phyloP scores from a whole-genome alignment of 257 asterid species.

The Haberlea rhodopensis region DNA sequence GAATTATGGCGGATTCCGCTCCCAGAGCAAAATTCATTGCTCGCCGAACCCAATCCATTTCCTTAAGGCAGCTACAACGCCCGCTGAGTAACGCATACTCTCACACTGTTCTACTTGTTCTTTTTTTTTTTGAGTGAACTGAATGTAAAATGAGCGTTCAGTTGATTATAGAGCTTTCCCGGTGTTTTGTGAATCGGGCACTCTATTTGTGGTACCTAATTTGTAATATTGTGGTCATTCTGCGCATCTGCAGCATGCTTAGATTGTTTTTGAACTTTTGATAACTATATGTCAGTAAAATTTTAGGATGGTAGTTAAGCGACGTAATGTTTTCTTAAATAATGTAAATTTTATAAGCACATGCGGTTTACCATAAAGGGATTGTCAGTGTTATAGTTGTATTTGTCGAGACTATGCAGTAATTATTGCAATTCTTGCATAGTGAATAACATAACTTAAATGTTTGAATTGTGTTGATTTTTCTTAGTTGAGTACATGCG shows the following conservation, averaged over 20 bases:
- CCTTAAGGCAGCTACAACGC: constrained; percentile 72
- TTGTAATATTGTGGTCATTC: not conserved
- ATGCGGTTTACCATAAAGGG: no score
- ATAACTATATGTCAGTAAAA: no score
- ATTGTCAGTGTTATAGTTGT: no score
- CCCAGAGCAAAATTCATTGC: constrained; percentile 76
- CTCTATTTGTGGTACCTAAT: not conserved
- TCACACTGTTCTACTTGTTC: no score
- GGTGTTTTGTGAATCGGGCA: not conserved
- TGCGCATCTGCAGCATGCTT: not conserved
- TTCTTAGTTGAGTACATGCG: constrained; percentile 83
- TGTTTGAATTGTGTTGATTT: not conserved
- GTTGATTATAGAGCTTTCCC: not conserved
- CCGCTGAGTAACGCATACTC: constrained; percentile 51
- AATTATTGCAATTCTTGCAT: not conserved
- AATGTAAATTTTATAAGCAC: no score
- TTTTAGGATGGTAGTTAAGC: no score
- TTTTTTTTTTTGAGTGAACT: no score
- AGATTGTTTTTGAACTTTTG: no score
- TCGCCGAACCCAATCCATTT: constrained; percentile 55
- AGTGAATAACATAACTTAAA: not conserved
- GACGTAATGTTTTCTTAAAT: no score
- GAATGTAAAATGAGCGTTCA: no score
- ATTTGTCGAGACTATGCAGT: not conserved
- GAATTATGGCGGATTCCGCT: constrained; percentile 61